These are phyloP conservation scores for Medicago truncatula DNA, from an alignment of 306 rosid species.

Conservation along the genomic window DNA sequence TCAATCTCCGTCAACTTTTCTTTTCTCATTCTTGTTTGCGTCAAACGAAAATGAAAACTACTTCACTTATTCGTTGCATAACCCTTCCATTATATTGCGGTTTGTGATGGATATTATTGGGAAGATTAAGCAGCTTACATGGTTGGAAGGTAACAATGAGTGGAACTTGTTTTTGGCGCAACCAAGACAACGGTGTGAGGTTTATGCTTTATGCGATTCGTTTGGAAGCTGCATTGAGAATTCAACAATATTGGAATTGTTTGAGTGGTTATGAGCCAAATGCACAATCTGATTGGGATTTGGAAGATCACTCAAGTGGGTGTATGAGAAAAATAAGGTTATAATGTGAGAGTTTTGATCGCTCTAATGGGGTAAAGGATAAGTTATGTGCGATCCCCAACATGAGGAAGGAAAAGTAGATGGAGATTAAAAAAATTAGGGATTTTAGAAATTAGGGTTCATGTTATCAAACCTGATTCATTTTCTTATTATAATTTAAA, in stretches of 20 bases:
- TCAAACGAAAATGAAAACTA: slow-evolving; percentile 56
- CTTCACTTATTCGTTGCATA: slow-evolving; percentile 48
- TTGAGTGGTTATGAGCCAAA: slow-evolving; percentile 53
- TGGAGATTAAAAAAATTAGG: too few species aligned
- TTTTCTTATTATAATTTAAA: too few species aligned
- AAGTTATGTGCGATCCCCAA: slow-evolving; percentile 28
- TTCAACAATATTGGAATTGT: slow-evolving; percentile 53
- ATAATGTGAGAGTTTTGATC: slow-evolving; percentile 41
- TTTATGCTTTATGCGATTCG: slow-evolving; percentile 57
- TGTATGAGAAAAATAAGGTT: slow-evolving; percentile 54
- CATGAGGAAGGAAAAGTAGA: neutral
- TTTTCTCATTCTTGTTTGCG: slow-evolving; percentile 33
- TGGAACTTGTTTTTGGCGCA: slow-evolving; percentile 60
- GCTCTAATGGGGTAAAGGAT: neutral
- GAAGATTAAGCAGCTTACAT: slow-evolving; percentile 43
- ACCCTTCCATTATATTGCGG: slow-evolving; percentile 30
- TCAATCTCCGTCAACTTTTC: too few species aligned
- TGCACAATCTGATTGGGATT: slow-evolving; percentile 46
- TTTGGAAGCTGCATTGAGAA: slow-evolving; percentile 56
- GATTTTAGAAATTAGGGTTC: too few species aligned
- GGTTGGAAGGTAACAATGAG: slow-evolving; percentile 39
- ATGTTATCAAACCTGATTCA: too few species aligned
- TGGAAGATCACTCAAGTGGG: slow-evolving; percentile 54
- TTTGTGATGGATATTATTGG: slow-evolving; percentile 47
- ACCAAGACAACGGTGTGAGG: slow-evolving; percentile 61